These are phyloP conservation scores for Termitomyces eurrhizus DNA, from an alignment of 768 basidiomycete species.

Conservation along the genomic window DNA sequence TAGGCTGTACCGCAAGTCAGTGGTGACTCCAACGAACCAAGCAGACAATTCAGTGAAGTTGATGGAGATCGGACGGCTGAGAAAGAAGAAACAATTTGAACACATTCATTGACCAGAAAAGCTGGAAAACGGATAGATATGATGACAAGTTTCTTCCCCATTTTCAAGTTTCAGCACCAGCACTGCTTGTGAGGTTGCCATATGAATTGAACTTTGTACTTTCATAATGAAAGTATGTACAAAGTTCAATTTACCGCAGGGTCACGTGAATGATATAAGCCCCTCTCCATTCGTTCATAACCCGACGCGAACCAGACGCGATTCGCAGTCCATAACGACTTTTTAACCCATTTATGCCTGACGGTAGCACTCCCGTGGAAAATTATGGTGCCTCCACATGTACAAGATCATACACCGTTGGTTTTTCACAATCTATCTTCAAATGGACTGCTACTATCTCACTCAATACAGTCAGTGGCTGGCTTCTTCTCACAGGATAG, in stretches of 20 bases:
- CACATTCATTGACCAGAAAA: not conserved
- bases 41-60: not conserved
- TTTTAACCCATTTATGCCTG: not conserved
- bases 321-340: not conserved
- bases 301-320: not conserved
- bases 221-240: too few species aligned
- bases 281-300: too few species aligned
- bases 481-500: constrained; percentile 12
- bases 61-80: too few species aligned
- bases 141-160: not conserved
- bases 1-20: not conserved
- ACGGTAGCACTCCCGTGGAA: not conserved
- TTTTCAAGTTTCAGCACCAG: not conserved
- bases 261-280: too few species aligned
- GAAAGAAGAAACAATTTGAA: not conserved
- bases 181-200: not conserved
- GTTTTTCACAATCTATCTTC: not conserved
- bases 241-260: too few species aligned
- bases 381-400: too few species aligned
- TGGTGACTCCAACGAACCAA: not conserved
- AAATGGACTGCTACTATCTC: not conserved
- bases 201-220: not conserved
- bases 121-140: not conserved
- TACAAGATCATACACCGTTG: not conserved
- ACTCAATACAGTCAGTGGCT: constrained; percentile 1